phyloP scores from a whole-genome alignment of 257 asterid species.

The Osmanthus fragrans region DNA sequence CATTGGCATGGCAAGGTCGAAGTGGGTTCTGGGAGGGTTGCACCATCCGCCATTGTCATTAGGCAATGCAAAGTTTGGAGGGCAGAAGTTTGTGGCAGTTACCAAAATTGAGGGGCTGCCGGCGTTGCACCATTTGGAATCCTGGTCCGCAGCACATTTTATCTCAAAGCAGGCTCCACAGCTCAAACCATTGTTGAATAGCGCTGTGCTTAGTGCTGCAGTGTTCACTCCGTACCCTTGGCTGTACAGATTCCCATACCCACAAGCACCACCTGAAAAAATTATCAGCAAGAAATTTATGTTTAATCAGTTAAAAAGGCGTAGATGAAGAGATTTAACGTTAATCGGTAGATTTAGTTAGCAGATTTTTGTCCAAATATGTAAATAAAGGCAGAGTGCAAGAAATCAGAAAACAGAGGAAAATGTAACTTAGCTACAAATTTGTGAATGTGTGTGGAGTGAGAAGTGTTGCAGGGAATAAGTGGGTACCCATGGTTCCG shows the following conservation, averaged over 20 bases:
- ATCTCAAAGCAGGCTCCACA: slow-evolving; percentile 55
- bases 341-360: too few species aligned
- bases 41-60: slow-evolving; percentile 58
- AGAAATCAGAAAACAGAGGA: neutral
- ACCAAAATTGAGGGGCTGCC: slow-evolving; percentile 45
- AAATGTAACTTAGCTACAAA: neutral
- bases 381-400: neutral
- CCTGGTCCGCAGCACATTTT: slow-evolving; percentile 28
- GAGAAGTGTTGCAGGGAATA: neutral
- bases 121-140: slow-evolving; percentile 38
- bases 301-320: too few species aligned
- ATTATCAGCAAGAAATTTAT: too few species aligned
- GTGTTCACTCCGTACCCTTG: slow-evolving; percentile 54
- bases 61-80: slow-evolving; percentile 48
- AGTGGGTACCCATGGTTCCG: slow-evolving; percentile 51
- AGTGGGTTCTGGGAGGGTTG: slow-evolving; percentile 52
- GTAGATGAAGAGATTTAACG: too few species aligned
- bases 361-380: neutral
- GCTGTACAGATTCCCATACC: slow-evolving; percentile 56
- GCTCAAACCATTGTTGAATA: slow-evolving; percentile 49
- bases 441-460: neutral
- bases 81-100: slow-evolving; percentile 53
- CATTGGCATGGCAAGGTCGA: slow-evolving; percentile 60
- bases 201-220: slow-evolving; percentile 50
- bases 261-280: slow-evolving; percentile 49